These are phyloP conservation scores for Sechiopsis laciniata DNA, from an alignment of 306 rosid genomes.

Conservation along the genomic window DNA sequence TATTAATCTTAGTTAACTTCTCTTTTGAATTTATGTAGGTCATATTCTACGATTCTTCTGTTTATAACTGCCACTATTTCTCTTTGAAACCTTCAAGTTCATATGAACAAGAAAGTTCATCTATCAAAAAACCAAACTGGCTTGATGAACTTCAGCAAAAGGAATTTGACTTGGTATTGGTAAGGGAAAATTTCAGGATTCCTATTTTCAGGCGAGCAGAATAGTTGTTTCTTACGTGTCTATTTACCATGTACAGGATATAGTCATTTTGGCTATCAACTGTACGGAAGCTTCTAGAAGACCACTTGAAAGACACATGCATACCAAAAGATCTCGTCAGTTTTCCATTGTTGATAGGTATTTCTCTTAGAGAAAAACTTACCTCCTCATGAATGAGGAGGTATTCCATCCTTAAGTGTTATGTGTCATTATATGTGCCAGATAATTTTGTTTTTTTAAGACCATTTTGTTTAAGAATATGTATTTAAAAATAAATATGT, in stretches of 20 bases:
- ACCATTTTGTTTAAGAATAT: too few relatives aligned
- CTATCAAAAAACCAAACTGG: constrained; percentile 66
- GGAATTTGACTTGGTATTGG: constrained; percentile 83
- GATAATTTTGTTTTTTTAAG: too few relatives aligned
- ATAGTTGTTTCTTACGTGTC: constrained; percentile 21
- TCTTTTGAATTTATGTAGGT: constrained; percentile 45
- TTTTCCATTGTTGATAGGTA: constrained; percentile 38
- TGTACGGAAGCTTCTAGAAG: constrained; percentile 53
- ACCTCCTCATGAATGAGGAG: too few relatives aligned
- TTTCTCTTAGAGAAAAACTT: too few relatives aligned
- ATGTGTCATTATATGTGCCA: too few relatives aligned
- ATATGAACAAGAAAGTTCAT: constrained; percentile 38
- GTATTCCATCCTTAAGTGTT: too few relatives aligned
- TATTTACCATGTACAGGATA: constrained; percentile 43
- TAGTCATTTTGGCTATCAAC: constrained; percentile 70
- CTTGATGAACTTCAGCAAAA: constrained; percentile 59
- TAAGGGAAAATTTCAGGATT: constrained; percentile 31
- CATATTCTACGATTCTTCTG: constrained; percentile 64
- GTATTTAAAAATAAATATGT: too few relatives aligned
- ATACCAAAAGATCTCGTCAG: constrained; percentile 39
- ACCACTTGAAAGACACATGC: constrained; percentile 36
- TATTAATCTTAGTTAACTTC: constrained; percentile 23
- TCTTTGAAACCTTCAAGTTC: constrained; percentile 40
- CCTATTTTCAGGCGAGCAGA: constrained; percentile 23
- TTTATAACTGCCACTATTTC: constrained; percentile 69